Evolutionary conservation across 1,284 basidiomycete species (phyloP), one percentile per base, ranked within the genome.

Genomic region (Ceratobasidium theobromae): DNA sequence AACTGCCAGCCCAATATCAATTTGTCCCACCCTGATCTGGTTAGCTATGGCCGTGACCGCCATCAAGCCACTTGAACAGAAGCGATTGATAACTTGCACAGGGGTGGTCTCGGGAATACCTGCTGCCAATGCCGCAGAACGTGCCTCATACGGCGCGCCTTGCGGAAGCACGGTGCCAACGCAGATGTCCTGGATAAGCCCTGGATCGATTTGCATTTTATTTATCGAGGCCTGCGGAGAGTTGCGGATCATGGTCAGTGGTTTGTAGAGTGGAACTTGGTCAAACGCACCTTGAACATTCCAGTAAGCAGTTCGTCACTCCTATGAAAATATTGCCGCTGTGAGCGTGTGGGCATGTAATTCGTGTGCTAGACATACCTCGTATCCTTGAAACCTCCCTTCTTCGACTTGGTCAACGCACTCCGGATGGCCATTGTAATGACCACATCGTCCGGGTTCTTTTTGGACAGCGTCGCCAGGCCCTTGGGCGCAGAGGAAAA

Each of bases 51-150:
- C 85, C 53, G 90, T 83, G 69, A 95, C 86, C 5, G 92, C 86
- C 87, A 93, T 93, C 45, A 95, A 80, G 32, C 93, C 93, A 1
- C 89, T 91, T 1, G 89, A 88, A 74, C 92, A 94, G 27, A 93
- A 80, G 52, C 92, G 81, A 74, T 94, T 94, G 52, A 93, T 85
- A 18, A 88, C 86, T 9, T 86, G 84, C 45, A 88, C 84, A 11
- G 93, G 90, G 1, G 92, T 87, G 49, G 84, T 77, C 62, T 86
- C 81, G 2, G 91, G 91, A 65, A 94, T 87, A 3, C 90, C 91
- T 23, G 92, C 90, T 16, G 91, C 87, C 51, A 93, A 80, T 1
- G 89, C 88, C 8, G 90, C 90, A 8, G 90, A 88, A 30, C 89
- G 80, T 11, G 88, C 88, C 69, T 91, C 76, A 74, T 92, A 89